Evolutionary conservation across 306 rosid species (phyloP), one percentile per base, ranked within the genome.

Genomic region (Mimosa pudica): DNA sequence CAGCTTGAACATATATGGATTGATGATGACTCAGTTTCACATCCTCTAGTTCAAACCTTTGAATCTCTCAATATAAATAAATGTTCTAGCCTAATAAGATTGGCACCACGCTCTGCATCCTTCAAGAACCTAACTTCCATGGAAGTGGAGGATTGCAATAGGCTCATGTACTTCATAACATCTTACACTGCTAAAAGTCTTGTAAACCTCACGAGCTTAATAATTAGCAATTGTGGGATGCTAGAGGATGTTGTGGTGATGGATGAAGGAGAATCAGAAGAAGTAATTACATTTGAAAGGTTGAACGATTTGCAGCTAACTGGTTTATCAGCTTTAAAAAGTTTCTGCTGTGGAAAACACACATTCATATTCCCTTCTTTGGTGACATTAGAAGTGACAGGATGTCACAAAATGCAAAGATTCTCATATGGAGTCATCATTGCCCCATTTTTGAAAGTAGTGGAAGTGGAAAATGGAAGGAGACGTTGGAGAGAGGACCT

Each of bases 31-130:
- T 58, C 10, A 7, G 4, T 32, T 7, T n/a, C 63, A 18, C 2
- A 57, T 30, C 3, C 16, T 3, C 16, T 61, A 0, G 67, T 30
- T 30, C 41, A 3, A 30, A 10, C 24, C 41, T 38, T 30, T 10
- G 41, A 61, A 30, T 0, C 4, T 1, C 17, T 61, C 3, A 0
- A 0, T 0, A 5, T 61, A 4, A 0, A 0, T 1, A 17, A 61
- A 10, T 61, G 67, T 5, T 30, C 67, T 10, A 1, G 7, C 1
- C 0, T 61, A 20, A 61, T 30, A 11, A 61, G 38, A 30, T 30
- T 61, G 67, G 16, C 67, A 61, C 67, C 17, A 61, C 41, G 38
- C 30, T 61, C 7, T 0, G 0, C 7, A 30, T 61, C 17, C 10
- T 61, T 61, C 67, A 61, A 4, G 24, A 10, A 10, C 10, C 30